Conservation (phyloP, 169 alveolate species). For the Babesia divergens region DNA sequence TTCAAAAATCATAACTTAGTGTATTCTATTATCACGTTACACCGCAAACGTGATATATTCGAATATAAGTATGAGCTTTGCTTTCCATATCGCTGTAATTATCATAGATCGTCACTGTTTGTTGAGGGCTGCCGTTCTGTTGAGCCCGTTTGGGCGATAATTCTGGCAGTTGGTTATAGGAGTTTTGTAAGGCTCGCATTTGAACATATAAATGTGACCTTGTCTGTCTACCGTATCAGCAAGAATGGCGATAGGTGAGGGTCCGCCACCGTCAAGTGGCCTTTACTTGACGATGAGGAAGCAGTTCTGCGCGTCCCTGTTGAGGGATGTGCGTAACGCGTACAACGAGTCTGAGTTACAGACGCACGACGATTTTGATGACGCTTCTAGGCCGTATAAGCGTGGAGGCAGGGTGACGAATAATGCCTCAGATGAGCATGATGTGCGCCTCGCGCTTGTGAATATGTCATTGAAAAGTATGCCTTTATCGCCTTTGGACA, state of each 20-base stretch:
- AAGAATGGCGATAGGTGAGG: slow-evolving; percentile 29
- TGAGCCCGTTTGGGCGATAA: too few species aligned
- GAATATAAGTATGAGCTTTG: too few species aligned
- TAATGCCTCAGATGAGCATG: not conserved
- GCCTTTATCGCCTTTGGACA: slow-evolving; percentile 6
- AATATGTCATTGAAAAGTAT: slow-evolving; percentile 7
- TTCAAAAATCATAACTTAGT: too few species aligned
- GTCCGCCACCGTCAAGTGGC: slow-evolving; percentile 46
- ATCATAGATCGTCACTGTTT: too few species aligned
- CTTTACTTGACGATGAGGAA: slow-evolving; percentile 50
- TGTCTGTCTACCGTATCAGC: too few species aligned
- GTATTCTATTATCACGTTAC: too few species aligned
- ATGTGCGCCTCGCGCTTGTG: slow-evolving; percentile 8
- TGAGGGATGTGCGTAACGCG: not conserved
- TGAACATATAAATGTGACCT: too few species aligned
- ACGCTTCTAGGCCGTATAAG: not conserved
- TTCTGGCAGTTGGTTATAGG: too few species aligned
- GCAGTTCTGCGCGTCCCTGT: slow-evolving; percentile 19
- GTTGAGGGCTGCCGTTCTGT: too few species aligned
- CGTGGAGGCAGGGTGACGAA: not conserved
- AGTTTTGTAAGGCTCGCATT: too few species aligned
- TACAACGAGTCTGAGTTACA: not conserved
- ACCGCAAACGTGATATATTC: too few species aligned
- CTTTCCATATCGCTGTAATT: too few species aligned
- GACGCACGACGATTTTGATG: not conserved